Evolutionary conservation across 345 rosid genomes (phyloP), one percentile per base, ranked within the genome.

Genomic region (Acer yangbiense): DNA sequence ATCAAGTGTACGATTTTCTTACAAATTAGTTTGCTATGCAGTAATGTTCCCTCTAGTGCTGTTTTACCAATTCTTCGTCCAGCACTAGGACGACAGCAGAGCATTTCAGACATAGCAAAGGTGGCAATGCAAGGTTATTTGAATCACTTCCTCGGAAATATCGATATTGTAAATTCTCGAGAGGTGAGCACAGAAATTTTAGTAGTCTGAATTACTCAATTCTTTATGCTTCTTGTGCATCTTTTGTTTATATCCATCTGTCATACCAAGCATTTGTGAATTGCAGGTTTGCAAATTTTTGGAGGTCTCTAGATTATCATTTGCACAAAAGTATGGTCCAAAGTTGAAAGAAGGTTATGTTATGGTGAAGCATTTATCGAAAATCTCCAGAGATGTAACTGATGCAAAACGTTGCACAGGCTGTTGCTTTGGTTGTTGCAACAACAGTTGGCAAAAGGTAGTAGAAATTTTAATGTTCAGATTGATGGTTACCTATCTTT

Each of bases 301-400:
- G 69, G 99, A 93, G 90, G 98, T 93, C 39, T 95, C 99, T 12
- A 95, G 85, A 78, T 80, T 92, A 70, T 95, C 99, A 21, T 95
- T 95, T 86, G 82, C 90, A 7, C 77, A 78, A 35, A 98, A 93
- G 75, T 90, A 95, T 39, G 99, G 98, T 77, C 86, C 92, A 35
- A 95, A 95, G 83, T 77, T 95, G 86, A 93, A 89, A 83, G 98
- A 95, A 87, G 99, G 98, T 43, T 95, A 90, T 77, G 88, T 95
- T 35, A 84, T 84, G 83, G 99, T 86, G 72, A 93, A 88, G 77
- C 91, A 93, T 85, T 69, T 93, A 60, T 76, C 92, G 14, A 77
- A 86, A 21, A 77, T 82, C 70, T 72, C 82, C 0, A 75, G 75
- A 2, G 80, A 69, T 61, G 89, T 73, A 21, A 77, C 68, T 71